Base-by-base conservation (phyloP, 2,329 filamentous ascomycete species). In the Hymenoscyphus linearis region DNA sequence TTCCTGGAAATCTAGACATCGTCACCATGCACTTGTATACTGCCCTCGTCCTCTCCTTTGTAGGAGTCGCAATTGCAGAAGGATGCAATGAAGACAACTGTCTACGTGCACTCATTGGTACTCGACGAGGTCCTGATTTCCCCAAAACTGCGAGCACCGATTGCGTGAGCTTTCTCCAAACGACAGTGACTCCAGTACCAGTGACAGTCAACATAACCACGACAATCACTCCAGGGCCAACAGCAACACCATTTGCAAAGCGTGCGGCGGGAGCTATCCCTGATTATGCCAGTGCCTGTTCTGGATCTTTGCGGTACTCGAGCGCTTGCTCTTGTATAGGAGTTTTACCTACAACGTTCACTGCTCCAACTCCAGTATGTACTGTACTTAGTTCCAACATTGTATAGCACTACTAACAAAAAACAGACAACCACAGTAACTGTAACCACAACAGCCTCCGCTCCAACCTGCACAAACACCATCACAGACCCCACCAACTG, bases 261-360 rank as follows among this genome's bases (percentile, higher is more conserved):
- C 52, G 61, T 52, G 50, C 26, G 9, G 25, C 47, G 18, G 27
- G 53, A 25, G 26, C 44, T 14, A 62, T 71, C 55, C 70, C 70
- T 6, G 36, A 57, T 7, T 72, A 71, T 62, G 69, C 69, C 3
- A 61, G 54, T 9, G 53, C 59, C 22, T 72, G 69, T 54, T 56
- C 55, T 3, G 63, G 61, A 57, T 37, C 55, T 2, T 52, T 54
- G 22, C 63, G 56, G 13, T 71, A 69, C 56, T 65, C 60, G 4
- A 69, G 65, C 52, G 69, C 67, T 10, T 71, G 69, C 52, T 66
- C 62, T 13, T 71, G 70, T 58, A 47, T 67, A 18, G 69, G 68
- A 16, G 55, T 69, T 31, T 61, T 60, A 1, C 31, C 59, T 9
- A 40, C 52, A 1, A 66, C 61, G 18, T 60, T 60, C 53, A 67